Conservation (phyloP, 192 early-diverging fungal genomes). For the Dissophora globulifera region DNA sequence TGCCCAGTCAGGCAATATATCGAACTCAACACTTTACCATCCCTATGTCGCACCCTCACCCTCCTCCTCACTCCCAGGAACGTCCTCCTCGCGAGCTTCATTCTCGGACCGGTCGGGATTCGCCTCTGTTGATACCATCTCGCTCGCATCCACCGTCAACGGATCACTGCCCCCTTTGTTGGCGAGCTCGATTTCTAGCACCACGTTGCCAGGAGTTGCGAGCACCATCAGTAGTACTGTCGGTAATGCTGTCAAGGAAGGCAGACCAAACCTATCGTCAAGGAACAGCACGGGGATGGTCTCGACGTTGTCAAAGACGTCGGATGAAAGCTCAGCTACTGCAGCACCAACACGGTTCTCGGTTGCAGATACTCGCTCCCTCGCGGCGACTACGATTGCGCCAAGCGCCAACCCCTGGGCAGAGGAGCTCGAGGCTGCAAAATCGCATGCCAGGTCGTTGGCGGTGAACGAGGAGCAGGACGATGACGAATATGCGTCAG, state of each 20-base stretch:
- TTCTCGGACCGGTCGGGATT: slow-evolving; percentile 28
- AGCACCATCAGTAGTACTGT: background rate
- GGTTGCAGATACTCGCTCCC: slow-evolving; percentile 32
- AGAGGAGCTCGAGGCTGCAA: slow-evolving; percentile 37
- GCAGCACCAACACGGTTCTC: slow-evolving; percentile 34
- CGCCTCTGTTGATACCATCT: slow-evolving; percentile 19
- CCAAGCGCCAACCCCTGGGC: slow-evolving; percentile 40
- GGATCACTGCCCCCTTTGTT: slow-evolving; percentile 24
- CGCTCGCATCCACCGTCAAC: slow-evolving; percentile 17
- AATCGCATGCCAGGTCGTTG: slow-evolving; percentile 4
- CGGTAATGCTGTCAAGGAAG: slow-evolving; percentile 21
- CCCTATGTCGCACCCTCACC: slow-evolving; percentile 34
- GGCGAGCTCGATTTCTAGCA: slow-evolving; percentile 17
- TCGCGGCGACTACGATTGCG: slow-evolving; percentile 21
- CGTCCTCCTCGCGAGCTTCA: slow-evolving; percentile 29
- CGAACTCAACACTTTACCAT: slow-evolving; percentile 27
- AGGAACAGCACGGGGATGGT: slow-evolving; percentile 37
- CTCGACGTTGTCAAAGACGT: slow-evolving; percentile 3
- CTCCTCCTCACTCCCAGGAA: slow-evolving; percentile 29
- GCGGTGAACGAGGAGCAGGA: too few species aligned
- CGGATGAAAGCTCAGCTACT: background rate
- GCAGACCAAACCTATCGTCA: slow-evolving; percentile 26
- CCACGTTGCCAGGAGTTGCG: slow-evolving; percentile 7
- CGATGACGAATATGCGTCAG: too few species aligned
- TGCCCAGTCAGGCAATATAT: slow-evolving; percentile 44